Evolutionary conservation across 371 early-diverging fungal genomes (phyloP).

Genomic region (Rhizopus microsporus): DNA sequence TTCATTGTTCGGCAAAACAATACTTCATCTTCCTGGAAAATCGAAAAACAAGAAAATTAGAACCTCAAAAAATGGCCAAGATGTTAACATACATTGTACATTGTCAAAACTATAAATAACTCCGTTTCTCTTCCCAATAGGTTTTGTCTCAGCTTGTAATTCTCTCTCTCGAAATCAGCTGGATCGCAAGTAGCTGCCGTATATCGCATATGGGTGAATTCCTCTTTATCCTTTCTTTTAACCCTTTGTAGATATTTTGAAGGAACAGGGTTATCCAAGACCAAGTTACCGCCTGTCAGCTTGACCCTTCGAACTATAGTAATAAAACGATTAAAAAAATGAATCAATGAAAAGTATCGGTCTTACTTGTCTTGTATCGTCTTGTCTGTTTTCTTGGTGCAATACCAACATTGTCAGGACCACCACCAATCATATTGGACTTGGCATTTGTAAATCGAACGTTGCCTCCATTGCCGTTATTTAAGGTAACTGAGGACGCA

Average conservation of each 20-base stretch:
- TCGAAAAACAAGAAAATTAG: background rate
- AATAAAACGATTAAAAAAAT: background rate
- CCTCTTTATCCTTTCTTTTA: conserved; percentile 46
- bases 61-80: background rate
- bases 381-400: conserved; percentile 53
- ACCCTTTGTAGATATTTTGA: conserved; percentile 46
- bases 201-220: conserved; percentile 62
- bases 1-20: conserved; percentile 75
- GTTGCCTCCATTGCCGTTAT: background rate
- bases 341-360: background rate
- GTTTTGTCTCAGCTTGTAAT: conserved; percentile 62
- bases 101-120: conserved; percentile 69
- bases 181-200: conserved; percentile 68
- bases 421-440: conserved; percentile 27
- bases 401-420: conserved; percentile 35
- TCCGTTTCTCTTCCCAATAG: conserved; percentile 61
- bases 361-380: conserved; percentile 57
- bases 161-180: conserved; percentile 60
- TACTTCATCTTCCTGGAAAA: conserved; percentile 62
- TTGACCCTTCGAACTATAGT: conserved; percentile 25
- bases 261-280: conserved; percentile 59
- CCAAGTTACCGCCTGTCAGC: conserved; percentile 54
- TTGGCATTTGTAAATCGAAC: conserved; percentile 11
- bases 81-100: conserved; percentile 62
- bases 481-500: conserved; percentile 8